Percentiles rank a stretch among this genome's conserved stretches.
Evolutionary conservation across 2,329 filamentous ascomycete species (phyloP).

Genomic region (Xylariaceae sp.): DNA sequence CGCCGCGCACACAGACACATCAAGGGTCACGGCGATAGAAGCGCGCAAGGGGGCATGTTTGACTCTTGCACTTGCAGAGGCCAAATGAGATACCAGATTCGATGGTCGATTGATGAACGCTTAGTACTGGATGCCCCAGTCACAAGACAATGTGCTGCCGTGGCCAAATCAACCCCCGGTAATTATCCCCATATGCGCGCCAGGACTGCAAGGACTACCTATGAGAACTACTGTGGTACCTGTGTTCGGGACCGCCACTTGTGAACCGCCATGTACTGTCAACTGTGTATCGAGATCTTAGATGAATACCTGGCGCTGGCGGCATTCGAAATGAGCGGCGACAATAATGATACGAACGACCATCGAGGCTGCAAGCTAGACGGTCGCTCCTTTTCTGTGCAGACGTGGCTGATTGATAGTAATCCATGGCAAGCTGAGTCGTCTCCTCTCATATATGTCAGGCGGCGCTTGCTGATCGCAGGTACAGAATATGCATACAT

Average conservation of each 20-base stretch:
- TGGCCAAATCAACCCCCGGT: conserved; percentile 18
- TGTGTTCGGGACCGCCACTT: too few species aligned
- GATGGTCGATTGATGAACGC: conserved; percentile 8
- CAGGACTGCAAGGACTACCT: neutral
- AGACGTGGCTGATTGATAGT: conserved; percentile 10
- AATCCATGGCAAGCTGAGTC: conserved; percentile 14
- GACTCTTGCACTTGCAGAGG: neutral
- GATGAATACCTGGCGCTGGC: neutral
- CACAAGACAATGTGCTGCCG: conserved; percentile 19
- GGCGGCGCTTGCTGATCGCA: conserved; percentile 8
- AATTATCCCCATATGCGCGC: conserved; percentile 6
- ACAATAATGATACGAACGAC: neutral
- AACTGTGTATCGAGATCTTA: too few species aligned
- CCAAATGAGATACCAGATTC: conserved; percentile 16
- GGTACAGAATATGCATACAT: conserved; percentile 4
- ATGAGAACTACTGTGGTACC: too few species aligned
- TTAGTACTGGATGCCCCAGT: too few species aligned
- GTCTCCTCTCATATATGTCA: conserved; percentile 7
- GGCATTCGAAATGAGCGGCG: neutral
- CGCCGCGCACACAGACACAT: neutral
- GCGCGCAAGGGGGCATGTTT: conserved; percentile 5
- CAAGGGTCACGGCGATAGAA: conserved; percentile 13
- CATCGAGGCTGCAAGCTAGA: neutral
- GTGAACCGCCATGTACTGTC: too few species aligned
- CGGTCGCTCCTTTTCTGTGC: neutral